A percentile compares a stretch with the other conserved stretches of the same genome.
These are phyloP conservation scores for Kuraishia hungarica DNA, from an alignment of 805 yeast species.

Conservation along the genomic window DNA sequence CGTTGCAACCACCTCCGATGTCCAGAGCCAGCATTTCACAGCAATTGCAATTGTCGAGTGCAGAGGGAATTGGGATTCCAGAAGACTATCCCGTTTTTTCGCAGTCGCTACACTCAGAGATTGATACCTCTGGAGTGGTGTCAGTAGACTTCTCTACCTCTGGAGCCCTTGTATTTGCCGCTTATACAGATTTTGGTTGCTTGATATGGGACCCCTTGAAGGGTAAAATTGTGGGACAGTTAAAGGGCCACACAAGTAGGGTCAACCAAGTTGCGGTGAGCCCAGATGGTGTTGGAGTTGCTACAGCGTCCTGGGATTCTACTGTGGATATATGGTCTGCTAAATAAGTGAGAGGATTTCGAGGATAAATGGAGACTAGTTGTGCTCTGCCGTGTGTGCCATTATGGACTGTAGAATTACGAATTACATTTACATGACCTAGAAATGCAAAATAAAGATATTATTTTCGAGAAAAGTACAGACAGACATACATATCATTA, in stretches of 20 bases:
- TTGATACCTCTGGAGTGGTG: slow-evolving; percentile 61
- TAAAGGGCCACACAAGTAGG: slow-evolving; percentile 54
- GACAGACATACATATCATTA: neutral
- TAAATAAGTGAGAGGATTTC: neutral
- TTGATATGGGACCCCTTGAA: slow-evolving; percentile 71
- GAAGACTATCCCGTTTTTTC: neutral
- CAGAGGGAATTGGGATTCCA: neutral
- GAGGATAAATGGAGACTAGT: too few species aligned
- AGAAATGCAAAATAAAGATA: neutral
- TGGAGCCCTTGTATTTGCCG: slow-evolving; percentile 66
- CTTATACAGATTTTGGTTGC: slow-evolving; percentile 71
- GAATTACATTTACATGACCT: neutral
- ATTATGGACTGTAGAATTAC: neutral
- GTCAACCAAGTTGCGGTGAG: slow-evolving; percentile 58
- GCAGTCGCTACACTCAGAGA: slow-evolving; percentile 21
- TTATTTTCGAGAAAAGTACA: neutral
- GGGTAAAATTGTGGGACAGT: slow-evolving; percentile 52
- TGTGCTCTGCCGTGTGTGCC: neutral
- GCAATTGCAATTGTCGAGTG: neutral
- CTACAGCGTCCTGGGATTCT: slow-evolving; percentile 77
- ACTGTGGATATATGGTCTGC: slow-evolving; percentile 56
- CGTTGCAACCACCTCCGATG: neutral
- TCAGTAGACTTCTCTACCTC: slow-evolving; percentile 67
- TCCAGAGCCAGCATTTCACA: neutral
- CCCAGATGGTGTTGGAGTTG: slow-evolving; percentile 68